phyloP scores from a whole-genome alignment of 2,329 filamentous ascomycete species.

The Phyllosticta citriasiana region DNA sequence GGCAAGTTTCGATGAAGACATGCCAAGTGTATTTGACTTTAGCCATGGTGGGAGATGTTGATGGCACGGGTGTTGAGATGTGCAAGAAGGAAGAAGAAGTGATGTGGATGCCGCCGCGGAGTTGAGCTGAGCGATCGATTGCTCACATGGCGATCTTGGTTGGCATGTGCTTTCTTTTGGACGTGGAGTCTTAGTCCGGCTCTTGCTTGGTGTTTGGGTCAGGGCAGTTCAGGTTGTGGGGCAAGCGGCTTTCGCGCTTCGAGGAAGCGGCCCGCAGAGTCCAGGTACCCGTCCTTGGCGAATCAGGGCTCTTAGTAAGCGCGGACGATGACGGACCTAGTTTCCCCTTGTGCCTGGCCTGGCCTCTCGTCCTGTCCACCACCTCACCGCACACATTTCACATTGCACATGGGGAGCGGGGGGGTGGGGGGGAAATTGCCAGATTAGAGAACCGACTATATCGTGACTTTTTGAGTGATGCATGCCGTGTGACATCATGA shows the following conservation, averaged over 20 bases:
- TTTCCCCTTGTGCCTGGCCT: neutral
- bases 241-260: neutral
- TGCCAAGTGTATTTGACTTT: neutral
- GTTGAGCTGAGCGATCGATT: neutral
- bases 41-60: neutral
- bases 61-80: neutral
- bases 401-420: no score
- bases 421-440: neutral
- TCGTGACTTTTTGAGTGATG: neutral
- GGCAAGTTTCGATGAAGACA: constrained; percentile 24
- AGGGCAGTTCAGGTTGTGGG: neutral
- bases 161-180: neutral
- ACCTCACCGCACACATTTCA: no score
- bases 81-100: neutral
- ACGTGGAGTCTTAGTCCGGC: neutral
- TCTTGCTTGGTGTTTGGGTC: neutral
- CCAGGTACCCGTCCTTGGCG: neutral
- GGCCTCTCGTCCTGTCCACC: no score
- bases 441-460: neutral
- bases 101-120: neutral
- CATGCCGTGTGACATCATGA: neutral
- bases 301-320: neutral
- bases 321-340: neutral
- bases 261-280: neutral
- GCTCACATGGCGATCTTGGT: neutral